A percentile compares a stretch with the other conserved stretches of the same genome.
Evolutionary conservation across 208 protist species (phyloP).

Genomic region (Acanthamoeba castellanii): DNA sequence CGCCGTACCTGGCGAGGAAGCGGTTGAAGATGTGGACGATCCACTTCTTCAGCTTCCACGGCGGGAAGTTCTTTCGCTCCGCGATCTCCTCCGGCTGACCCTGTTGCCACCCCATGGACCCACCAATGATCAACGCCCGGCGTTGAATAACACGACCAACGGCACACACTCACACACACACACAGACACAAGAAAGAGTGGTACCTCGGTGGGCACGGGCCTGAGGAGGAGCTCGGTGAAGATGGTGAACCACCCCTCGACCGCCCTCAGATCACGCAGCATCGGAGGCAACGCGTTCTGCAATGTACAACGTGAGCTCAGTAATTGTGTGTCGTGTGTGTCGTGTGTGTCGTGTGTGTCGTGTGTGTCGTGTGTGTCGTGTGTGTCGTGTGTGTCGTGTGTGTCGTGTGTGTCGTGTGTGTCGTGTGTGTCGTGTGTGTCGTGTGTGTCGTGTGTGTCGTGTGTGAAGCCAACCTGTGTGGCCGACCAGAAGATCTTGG

Average conservation of each 20-base stretch:
- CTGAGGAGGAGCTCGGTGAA: slow-evolving; percentile 8
- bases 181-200: neutral
- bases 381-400: neutral
- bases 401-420: too few species aligned
- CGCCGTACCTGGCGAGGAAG: slow-evolving; percentile 7
- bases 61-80: slow-evolving; percentile 19
- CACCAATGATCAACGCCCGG: neutral
- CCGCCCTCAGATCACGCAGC: neutral
- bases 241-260: slow-evolving; percentile 6
- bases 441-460: neutral
- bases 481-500: slow-evolving; percentile 66
- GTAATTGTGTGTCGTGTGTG: too few species aligned
- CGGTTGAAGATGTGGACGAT: slow-evolving; percentile 59
- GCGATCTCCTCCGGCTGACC: slow-evolving; percentile 45
- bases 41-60: slow-evolving; percentile 70
- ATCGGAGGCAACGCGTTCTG: neutral
- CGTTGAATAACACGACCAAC: neutral
- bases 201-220: slow-evolving; percentile 19
- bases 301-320: neutral
- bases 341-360: too few species aligned
- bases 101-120: neutral
- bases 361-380: too few species aligned
- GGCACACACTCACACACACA: too few species aligned
- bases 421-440: too few species aligned
- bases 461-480: slow-evolving; percentile 12